Percentiles rank a stretch among this genome's conserved stretches.
These are phyloP conservation scores for Collariella sp. DNA, from an alignment of 495 filamentous ascomycete species.

Conservation along the genomic window DNA sequence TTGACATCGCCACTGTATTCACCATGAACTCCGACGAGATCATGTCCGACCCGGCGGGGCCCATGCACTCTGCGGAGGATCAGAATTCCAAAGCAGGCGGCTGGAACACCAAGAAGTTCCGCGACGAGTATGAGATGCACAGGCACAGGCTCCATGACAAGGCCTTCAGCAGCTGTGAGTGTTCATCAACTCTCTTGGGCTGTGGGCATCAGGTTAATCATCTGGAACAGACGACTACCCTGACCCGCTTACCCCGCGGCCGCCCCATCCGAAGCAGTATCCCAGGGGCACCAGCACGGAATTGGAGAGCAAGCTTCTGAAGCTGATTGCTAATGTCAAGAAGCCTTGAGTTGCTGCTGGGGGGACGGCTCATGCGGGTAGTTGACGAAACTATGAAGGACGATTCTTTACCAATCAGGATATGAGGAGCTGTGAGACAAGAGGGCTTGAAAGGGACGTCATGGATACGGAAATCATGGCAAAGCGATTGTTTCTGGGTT, in stretches of 20 bases:
- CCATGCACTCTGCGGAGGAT: background rate
- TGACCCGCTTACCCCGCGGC: constrained; percentile 34
- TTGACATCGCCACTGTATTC: background rate
- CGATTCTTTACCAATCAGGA: too few species aligned
- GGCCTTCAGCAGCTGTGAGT: constrained; percentile 36
- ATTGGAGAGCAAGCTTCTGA: constrained; percentile 25
- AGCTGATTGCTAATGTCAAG: constrained; percentile 28
- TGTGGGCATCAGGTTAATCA: too few species aligned
- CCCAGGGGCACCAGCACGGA: constrained; percentile 27
- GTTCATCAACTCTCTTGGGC: too few species aligned
- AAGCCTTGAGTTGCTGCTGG: background rate
- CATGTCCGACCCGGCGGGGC: constrained; percentile 16
- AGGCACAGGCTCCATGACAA: constrained; percentile 31
- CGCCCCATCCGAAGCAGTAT: constrained; percentile 25
- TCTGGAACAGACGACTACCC: constrained; percentile 32
- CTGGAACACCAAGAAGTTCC: constrained; percentile 30
- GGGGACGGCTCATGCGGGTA: background rate
- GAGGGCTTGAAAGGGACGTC: too few species aligned
- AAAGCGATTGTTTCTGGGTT: too few species aligned
- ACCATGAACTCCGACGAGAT: constrained; percentile 23
- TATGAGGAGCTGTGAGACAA: too few species aligned
- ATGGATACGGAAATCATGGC: too few species aligned
- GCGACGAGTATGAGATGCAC: constrained; percentile 46
- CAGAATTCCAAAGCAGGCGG: background rate
- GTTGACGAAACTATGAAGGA: too few species aligned